Evolutionary conservation across 139 green algal species (phyloP).

Genomic region (Chlamydomonas sphaeroides): DNA sequence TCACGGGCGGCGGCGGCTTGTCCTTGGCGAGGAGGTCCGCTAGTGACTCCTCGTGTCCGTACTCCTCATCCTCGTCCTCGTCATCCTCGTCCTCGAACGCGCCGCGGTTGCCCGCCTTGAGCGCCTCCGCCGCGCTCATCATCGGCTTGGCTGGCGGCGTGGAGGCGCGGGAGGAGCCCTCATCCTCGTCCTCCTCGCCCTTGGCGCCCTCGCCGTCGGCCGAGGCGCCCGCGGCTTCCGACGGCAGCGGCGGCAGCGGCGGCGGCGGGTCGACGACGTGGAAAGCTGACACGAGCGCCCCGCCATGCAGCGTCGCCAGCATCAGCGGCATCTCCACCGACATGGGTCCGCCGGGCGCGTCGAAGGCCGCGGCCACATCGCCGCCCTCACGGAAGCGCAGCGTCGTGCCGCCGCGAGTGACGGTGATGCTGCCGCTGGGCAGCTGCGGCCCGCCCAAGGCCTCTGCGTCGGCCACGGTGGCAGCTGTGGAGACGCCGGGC

Average conservation of each 20-base stretch:
- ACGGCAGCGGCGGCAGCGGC: background rate
- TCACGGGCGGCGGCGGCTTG: slow-evolving; percentile 15
- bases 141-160: background rate
- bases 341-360: background rate
- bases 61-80: slow-evolving; percentile 12
- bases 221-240: background rate
- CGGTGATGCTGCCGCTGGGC: slow-evolving; percentile 2
- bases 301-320: slow-evolving; percentile 30
- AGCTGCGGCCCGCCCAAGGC: background rate
- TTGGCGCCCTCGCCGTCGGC: background rate
- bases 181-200: background rate
- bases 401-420: background rate
- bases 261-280: background rate
- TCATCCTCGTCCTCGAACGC: slow-evolving; percentile 19
- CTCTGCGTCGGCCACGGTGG: background rate
- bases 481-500: slow-evolving; percentile 22
- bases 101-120: slow-evolving; percentile 7
- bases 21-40: background rate
- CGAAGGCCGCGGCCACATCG: background rate
- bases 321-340: slow-evolving; percentile 14
- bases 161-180: background rate
- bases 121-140: slow-evolving; percentile 12
- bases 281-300: slow-evolving; percentile 19
- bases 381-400: slow-evolving; percentile 12
- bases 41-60: background rate